phyloP scores from a whole-genome alignment of 176 grass and related monocot genomes.

The Lolium perenne region DNA sequence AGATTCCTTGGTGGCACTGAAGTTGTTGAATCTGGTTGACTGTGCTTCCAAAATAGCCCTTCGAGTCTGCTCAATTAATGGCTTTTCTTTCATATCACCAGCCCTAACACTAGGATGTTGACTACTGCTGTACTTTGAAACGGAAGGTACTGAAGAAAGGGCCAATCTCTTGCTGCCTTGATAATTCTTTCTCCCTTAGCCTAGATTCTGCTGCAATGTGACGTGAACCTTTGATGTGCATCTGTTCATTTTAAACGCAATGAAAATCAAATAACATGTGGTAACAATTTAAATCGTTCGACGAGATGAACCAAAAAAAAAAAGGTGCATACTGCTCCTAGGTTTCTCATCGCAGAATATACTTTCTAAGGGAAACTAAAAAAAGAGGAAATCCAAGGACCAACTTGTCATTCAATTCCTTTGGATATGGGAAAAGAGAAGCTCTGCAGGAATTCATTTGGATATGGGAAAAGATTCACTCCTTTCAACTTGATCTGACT shows the following conservation, averaged over 20 bases:
- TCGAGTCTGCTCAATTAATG: slow-evolving; percentile 62
- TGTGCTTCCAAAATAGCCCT: slow-evolving; percentile 69
- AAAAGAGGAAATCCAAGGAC: not conserved
- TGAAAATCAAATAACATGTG: slow-evolving; percentile 20
- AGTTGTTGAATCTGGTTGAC: slow-evolving; percentile 48
- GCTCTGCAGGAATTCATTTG: no score
- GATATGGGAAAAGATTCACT: no score
- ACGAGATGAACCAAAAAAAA: slow-evolving; percentile 21
- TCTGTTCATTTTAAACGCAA: slow-evolving; percentile 48
- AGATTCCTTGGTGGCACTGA: slow-evolving; percentile 30
- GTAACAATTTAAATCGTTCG: not conserved
- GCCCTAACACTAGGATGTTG: not conserved
- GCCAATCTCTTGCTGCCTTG: slow-evolving; percentile 61
- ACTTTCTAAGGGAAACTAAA: not conserved
- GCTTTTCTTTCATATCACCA: slow-evolving; percentile 47
- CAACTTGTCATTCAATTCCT: not conserved
- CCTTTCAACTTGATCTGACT: no score
- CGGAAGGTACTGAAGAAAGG: slow-evolving; percentile 50
- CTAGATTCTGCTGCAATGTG: slow-evolving; percentile 66
- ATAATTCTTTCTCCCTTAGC: slow-evolving; percentile 60
- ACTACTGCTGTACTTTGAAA: slow-evolving; percentile 39
- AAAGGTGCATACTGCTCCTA: not conserved
- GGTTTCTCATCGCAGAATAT: slow-evolving; percentile 2
- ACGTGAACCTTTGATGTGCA: slow-evolving; percentile 79
- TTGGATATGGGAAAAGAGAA: not conserved